Conservation (phyloP, 208 protist species). For the Trypanosoma congolense region DNA sequence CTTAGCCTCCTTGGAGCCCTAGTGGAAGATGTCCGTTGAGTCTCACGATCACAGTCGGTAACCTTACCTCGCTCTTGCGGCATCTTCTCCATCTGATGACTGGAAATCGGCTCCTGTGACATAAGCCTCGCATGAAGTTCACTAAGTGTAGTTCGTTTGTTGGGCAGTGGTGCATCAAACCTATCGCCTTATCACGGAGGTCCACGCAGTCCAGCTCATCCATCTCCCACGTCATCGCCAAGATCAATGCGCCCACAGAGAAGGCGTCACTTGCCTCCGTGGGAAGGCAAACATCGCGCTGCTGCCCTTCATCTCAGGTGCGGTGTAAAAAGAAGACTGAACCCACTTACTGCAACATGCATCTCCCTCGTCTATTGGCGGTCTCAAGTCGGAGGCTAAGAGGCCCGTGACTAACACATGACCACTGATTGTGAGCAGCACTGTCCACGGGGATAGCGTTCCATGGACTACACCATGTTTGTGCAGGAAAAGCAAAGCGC, state of each 20-base stretch:
- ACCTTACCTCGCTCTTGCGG: not conserved
- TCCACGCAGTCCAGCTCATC: conserved; percentile 10
- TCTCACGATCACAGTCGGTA: not conserved
- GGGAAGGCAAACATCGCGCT: not conserved
- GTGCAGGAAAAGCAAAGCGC: conserved; percentile 23
- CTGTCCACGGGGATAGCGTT: conserved; percentile 48
- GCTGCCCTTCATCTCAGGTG: not conserved
- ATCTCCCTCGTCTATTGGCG: not conserved
- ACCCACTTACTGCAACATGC: not conserved
- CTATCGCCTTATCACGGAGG: conserved; percentile 16
- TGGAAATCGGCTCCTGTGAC: conserved; percentile 20
- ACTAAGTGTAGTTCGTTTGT: conserved; percentile 22
- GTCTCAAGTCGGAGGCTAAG: conserved; percentile 9
- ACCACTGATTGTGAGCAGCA: conserved; percentile 26
- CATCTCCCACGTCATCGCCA: conserved; percentile 8
- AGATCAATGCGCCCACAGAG: conserved; percentile 2
- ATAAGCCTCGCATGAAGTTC: conserved; percentile 26
- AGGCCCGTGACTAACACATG: conserved; percentile 23
- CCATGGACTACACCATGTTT: conserved; percentile 29
- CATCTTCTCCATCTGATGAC: not conserved
- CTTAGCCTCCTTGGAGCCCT: not conserved
- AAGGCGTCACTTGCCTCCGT: conserved; percentile 15
- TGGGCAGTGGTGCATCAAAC: conserved; percentile 30
- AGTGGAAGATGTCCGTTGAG: not conserved
- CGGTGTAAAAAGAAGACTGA: not conserved